A percentile compares a stretch with the other conserved stretches of the same genome.
phyloP scores from a whole-genome alignment of 139 green algal genomes.

The Limnomonas spitsbergensis region DNA sequence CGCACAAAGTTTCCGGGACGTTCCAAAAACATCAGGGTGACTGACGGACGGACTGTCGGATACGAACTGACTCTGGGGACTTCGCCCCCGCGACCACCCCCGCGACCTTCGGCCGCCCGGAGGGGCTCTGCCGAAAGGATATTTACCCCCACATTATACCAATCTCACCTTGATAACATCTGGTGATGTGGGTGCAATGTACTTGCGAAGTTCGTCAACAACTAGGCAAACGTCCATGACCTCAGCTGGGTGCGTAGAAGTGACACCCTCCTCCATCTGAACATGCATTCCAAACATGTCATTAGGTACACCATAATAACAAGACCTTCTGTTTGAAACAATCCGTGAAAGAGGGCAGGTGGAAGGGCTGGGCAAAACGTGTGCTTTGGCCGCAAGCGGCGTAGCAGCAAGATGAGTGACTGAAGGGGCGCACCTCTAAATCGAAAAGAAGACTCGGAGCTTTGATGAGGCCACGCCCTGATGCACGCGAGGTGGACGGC shows the following conservation, averaged over 20 bases:
- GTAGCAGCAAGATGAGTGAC: background rate
- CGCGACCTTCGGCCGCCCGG: too few relatives aligned
- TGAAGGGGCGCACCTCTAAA: background rate
- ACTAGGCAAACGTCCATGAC: background rate
- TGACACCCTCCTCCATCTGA: background rate
- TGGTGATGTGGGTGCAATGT: background rate
- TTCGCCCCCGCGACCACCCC: too few relatives aligned
- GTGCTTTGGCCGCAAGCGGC: background rate
- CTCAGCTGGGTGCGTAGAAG: background rate
- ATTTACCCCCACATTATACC: too few relatives aligned
- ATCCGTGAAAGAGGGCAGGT: background rate
- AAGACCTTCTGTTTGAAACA: background rate
- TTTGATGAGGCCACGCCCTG: background rate
- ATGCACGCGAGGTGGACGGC: background rate
- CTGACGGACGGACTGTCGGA: too few relatives aligned
- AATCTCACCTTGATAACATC: background rate
- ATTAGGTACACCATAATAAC: constrained; percentile 4
- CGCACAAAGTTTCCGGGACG: too few relatives aligned
- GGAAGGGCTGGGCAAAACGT: background rate
- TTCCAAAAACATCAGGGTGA: too few relatives aligned
- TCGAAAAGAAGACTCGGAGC: constrained; percentile 5
- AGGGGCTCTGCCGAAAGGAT: too few relatives aligned
- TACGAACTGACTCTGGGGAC: too few relatives aligned
- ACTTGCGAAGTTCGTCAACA: background rate
- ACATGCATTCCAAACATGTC: too few relatives aligned